These are phyloP conservation scores for Solanum hybrid DNA, from an alignment of 305 asterid species.

Conservation along the genomic window DNA sequence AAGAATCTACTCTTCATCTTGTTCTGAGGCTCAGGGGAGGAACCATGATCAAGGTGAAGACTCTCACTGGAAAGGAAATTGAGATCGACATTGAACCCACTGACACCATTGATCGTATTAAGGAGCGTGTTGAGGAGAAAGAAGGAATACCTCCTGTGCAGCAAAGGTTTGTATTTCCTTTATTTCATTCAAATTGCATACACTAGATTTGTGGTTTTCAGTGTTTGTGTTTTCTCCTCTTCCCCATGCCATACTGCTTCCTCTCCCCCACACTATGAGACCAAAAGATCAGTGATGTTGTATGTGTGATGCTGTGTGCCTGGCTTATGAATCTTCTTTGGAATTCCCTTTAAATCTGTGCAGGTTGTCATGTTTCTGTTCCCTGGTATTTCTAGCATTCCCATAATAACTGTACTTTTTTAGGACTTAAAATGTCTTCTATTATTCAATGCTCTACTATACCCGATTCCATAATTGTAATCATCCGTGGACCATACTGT, in stretches of 20 bases:
- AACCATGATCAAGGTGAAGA: conserved; percentile 89
- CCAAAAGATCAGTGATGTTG: no score
- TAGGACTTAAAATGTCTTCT: neutral
- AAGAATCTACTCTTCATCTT: conserved; percentile 76
- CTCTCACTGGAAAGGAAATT: conserved; percentile 79
- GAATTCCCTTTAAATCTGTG: neutral
- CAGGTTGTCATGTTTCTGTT: neutral
- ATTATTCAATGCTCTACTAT: neutral
- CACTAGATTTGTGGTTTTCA: neutral
- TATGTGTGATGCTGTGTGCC: neutral
- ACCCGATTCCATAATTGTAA: neutral
- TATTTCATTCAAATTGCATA: neutral
- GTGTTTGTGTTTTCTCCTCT: neutral
- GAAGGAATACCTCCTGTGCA: conserved; percentile 80
- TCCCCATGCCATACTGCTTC: neutral
- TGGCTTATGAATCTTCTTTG: neutral
- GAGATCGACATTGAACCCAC: conserved; percentile 78
- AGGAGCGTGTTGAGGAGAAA: conserved; percentile 84
- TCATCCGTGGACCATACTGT: neutral
- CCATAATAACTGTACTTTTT: neutral
- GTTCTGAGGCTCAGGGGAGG: conserved; percentile 80
- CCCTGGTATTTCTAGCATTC: neutral
- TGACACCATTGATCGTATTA: conserved; percentile 71
- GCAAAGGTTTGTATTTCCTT: conserved; percentile 45
- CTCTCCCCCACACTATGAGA: neutral